Evolutionary conservation across 2,329 filamentous ascomycete genomes (phyloP).

Genomic region (Fusarium sp.): DNA sequence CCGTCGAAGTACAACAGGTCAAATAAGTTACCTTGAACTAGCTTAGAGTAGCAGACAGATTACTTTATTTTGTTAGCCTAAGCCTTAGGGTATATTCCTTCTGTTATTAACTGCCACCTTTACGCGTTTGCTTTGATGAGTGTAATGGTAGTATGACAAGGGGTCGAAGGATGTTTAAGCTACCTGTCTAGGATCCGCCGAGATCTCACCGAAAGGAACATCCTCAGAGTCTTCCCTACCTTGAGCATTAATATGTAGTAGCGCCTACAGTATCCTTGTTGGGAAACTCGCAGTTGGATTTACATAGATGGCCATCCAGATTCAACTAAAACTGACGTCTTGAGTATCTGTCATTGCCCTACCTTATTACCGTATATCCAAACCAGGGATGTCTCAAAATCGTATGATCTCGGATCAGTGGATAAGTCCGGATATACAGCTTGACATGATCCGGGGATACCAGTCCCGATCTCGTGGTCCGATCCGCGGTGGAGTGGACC

Average conservation of each 20-base stretch:
- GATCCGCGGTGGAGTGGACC: background rate
- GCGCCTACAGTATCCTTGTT: background rate
- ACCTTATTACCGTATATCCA: background rate
- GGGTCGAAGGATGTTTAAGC: no score
- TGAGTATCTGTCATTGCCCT: no score
- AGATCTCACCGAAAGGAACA: background rate
- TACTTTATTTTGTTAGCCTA: no score
- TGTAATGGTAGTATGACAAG: background rate
- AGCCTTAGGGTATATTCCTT: no score
- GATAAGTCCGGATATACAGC: background rate
- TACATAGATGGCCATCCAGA: no score
- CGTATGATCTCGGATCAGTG: background rate
- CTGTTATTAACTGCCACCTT: no score
- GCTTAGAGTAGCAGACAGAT: no score
- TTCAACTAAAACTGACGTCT: no score
- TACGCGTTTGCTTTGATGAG: background rate
- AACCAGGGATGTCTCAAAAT: background rate
- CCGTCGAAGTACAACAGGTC: no score
- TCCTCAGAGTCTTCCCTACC: background rate
- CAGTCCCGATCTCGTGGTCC: background rate
- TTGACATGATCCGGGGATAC: background rate
- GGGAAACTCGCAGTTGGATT: background rate
- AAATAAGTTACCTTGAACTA: no score
- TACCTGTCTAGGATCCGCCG: background rate
- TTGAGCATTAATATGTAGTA: background rate